phyloP scores from a whole-genome alignment of 2,329 filamentous ascomycete genomes.

The Colletotrichum neosansevieriae region DNA sequence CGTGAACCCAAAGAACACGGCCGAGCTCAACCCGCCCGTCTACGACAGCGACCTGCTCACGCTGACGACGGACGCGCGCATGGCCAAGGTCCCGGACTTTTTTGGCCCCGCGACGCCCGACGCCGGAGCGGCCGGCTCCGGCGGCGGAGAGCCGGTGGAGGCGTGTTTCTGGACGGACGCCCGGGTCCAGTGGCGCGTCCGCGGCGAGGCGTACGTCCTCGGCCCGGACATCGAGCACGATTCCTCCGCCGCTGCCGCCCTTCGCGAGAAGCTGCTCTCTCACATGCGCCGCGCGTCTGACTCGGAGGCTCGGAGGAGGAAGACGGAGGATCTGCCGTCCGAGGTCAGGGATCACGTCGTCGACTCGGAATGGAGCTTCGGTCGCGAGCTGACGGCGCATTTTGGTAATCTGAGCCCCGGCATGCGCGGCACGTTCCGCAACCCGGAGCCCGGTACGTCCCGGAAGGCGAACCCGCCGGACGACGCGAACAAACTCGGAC shows the following conservation, averaged over 20 bases:
- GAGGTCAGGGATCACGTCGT: slow-evolving; percentile 20
- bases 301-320: slow-evolving; percentile 48
- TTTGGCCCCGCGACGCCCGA: slow-evolving; percentile 59
- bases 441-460: slow-evolving; percentile 75
- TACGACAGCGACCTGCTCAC: slow-evolving; percentile 84
- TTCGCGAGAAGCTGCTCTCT: slow-evolving; percentile 69
- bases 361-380: slow-evolving; percentile 78
- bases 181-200: slow-evolving; percentile 86
- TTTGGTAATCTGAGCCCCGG: slow-evolving; percentile 89
- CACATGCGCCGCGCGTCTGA: slow-evolving; percentile 68
- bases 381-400: slow-evolving; percentile 82
- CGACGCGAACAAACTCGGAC: slow-evolving; percentile 61
- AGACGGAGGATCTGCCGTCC: slow-evolving; percentile 18
- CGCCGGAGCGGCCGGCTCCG: slow-evolving; percentile 61
- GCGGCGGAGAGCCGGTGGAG: slow-evolving; percentile 80
- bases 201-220: slow-evolving; percentile 81
- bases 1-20: slow-evolving; percentile 78
- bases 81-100: slow-evolving; percentile 85
- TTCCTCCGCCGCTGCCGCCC: slow-evolving; percentile 45
- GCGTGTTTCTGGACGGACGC: slow-evolving; percentile 83
- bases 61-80: slow-evolving; percentile 89
- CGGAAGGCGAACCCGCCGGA: slow-evolving; percentile 62
- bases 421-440: slow-evolving; percentile 83
- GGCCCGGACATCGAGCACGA: slow-evolving; percentile 71
- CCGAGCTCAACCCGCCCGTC: slow-evolving; percentile 74